Evolutionary conservation across 1,284 basidiomycete genomes (phyloP).

Genomic region (Exobasidium rhododendri): DNA sequence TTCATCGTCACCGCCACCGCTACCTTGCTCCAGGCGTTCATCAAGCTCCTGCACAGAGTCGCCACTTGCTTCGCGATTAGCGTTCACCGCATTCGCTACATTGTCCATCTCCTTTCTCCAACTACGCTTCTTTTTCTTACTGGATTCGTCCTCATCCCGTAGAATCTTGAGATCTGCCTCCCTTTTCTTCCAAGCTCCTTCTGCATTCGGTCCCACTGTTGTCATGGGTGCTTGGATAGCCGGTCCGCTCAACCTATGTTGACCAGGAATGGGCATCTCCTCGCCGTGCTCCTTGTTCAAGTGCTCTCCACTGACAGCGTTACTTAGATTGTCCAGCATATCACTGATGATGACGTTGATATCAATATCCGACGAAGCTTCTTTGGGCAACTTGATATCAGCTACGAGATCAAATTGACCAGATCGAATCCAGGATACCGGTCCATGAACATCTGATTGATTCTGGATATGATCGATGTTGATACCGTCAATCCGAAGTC

Average conservation of each 20-base stretch:
- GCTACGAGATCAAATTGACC: slow-evolving; percentile 95
- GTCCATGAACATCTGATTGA: slow-evolving; percentile 69
- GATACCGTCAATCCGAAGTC: slow-evolving; percentile 92
- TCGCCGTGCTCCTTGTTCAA: slow-evolving; percentile 36
- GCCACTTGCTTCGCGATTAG: background rate
- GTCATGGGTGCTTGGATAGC: slow-evolving; percentile 71
- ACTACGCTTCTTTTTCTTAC: slow-evolving; percentile 1
- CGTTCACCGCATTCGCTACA: background rate
- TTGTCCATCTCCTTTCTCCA: slow-evolving; percentile 8
- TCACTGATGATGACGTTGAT: slow-evolving; percentile 74
- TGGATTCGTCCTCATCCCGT: slow-evolving; percentile 24
- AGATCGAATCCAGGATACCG: slow-evolving; percentile 92
- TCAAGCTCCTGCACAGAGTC: background rate
- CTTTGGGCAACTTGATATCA: slow-evolving; percentile 92
- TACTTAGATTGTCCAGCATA: slow-evolving; percentile 75
- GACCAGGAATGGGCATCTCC: slow-evolving; percentile 74
- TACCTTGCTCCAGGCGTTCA: background rate
- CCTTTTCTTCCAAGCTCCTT: slow-evolving; percentile 39
- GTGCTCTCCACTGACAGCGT: slow-evolving; percentile 39
- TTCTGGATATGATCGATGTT: slow-evolving; percentile 94
- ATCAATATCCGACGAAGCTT: slow-evolving; percentile 74
- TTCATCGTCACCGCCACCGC: background rate
- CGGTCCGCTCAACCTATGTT: slow-evolving; percentile 79
- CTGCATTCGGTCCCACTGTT: slow-evolving; percentile 44
- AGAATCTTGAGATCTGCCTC: slow-evolving; percentile 9